Percentiles rank a stretch among this genome's conserved stretches.
Evolutionary conservation across 1,139 yeast genomes (phyloP).

Genomic region (Spathaspora sp.): DNA sequence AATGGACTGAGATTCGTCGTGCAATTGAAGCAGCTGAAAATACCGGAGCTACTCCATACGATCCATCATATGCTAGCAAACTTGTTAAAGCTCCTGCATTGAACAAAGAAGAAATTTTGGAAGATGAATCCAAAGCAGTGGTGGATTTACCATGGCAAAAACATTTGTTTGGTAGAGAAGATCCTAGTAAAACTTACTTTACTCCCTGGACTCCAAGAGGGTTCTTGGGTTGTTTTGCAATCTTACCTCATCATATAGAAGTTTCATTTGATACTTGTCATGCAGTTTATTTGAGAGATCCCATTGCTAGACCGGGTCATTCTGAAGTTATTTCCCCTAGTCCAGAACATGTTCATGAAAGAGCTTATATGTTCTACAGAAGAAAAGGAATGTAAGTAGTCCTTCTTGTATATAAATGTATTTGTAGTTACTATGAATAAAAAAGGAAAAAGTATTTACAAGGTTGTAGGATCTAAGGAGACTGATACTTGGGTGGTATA

Average conservation of each 20-base stretch:
- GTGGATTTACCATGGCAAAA: constrained; percentile 74
- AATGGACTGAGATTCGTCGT: constrained; percentile 50
- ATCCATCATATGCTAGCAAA: constrained; percentile 20
- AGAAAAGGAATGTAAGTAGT: constrained; percentile 62
- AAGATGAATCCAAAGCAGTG: constrained; percentile 52
- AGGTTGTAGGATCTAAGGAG: no score
- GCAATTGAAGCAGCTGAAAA: constrained; percentile 26
- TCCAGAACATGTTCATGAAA: constrained; percentile 79
- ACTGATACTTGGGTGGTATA: neutral
- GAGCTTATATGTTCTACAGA: constrained; percentile 93
- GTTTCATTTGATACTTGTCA: constrained; percentile 89
- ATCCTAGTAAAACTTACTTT: constrained; percentile 77
- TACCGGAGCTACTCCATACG: constrained; percentile 23
- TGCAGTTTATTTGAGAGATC: constrained; percentile 93
- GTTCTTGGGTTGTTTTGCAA: constrained; percentile 87
- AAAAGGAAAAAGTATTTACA: no score
- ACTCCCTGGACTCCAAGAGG: constrained; percentile 98
- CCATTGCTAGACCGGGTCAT: constrained; percentile 95
- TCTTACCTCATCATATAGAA: constrained; percentile 89
- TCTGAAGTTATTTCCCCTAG: constrained; percentile 95
- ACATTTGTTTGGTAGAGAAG: constrained; percentile 74
- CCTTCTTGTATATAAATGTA: constrained; percentile 1
- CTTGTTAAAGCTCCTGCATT: constrained; percentile 57
- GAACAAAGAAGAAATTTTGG: constrained; percentile 54
- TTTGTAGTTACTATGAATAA: neutral